Evolutionary conservation across 2,329 filamentous ascomycete genomes (phyloP), one percentile per base, ranked within the genome.

Genomic region (Curvularia verruculosa): DNA sequence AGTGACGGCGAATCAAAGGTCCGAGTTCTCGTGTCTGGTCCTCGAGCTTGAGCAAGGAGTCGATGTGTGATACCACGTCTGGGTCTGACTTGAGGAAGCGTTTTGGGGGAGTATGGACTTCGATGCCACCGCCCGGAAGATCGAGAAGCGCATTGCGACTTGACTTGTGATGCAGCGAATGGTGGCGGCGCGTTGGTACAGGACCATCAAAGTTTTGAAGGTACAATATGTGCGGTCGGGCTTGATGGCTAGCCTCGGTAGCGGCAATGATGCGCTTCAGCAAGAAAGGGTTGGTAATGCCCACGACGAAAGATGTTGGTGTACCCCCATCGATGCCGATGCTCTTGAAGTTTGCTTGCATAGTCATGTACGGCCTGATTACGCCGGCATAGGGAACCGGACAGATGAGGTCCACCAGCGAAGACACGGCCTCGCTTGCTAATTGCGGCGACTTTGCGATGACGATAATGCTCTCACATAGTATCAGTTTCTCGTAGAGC

Each of bases 211-310:
- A 72, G 50, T 72, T 71, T 29, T 77, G 72, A 12, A 78, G 69
- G 44, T 77, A 77, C 6, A 79, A 56, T 15, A 78, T 75, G 53
- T 77, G 74, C 10, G 76, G 76, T 19, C 69, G 61, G 23, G 63
- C 61, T 34, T 71, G 67, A 46, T 74, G 70, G n/a, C 62, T 74
- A 37, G 58, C 65, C 54, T 77, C 75, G 40, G 71, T 67, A 4
- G 74, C 70, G 15, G 65, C 65, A 46, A 77, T 52, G 18, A 79
- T 70, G 45, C 77, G 74, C 58, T 78, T 75, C 4, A 78, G 67
- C 3, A 79, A 68, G 54, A 79, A 79, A 2, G 77, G 77, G 45
- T 79, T 78, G 5, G 77, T 79, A 56, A 78, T 75, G 29, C 77
- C 77, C 46, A 78, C 66, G 5, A 78, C 66, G 61, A 78, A 78